These are phyloP conservation scores for Kodamaea kaohsiungensis DNA, from an alignment of 805 yeast genomes.

Conservation along the genomic window DNA sequence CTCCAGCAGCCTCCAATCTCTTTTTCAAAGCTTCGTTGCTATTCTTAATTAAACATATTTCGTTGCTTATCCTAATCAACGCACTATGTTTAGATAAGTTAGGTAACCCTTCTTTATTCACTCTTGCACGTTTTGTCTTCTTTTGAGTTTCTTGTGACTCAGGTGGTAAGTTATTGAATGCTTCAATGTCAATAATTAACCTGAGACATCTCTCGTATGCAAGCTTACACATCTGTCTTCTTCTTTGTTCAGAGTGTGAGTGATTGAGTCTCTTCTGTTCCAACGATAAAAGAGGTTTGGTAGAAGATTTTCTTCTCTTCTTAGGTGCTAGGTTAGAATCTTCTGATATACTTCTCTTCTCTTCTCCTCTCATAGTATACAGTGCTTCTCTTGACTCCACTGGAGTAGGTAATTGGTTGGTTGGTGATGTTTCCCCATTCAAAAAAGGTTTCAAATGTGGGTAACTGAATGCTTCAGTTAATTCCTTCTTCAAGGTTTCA, in stretches of 20 bases:
- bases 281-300: slow-evolving; percentile 37
- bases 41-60: slow-evolving; percentile 33
- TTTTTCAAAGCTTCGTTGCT: slow-evolving; percentile 34
- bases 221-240: slow-evolving; percentile 44
- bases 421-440: slow-evolving; percentile 5
- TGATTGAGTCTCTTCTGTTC: slow-evolving; percentile 46
- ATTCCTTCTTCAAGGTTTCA: slow-evolving; percentile 26
- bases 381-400: slow-evolving; percentile 29
- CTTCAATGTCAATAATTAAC: slow-evolving; percentile 41
- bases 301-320: slow-evolving; percentile 29
- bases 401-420: slow-evolving; percentile 35
- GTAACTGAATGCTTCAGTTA: slow-evolving; percentile 34
- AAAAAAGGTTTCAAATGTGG: slow-evolving; percentile 20
- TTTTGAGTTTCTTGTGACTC: slow-evolving; percentile 13
- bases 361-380: slow-evolving; percentile 10
- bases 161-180: slow-evolving; percentile 24
- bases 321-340: slow-evolving; percentile 11
- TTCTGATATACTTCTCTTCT: slow-evolving; percentile 7
- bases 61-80: slow-evolving; percentile 39
- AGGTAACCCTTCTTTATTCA: slow-evolving; percentile 46
- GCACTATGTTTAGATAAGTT: slow-evolving; percentile 46
- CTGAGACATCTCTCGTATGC: slow-evolving; percentile 46
- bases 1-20: slow-evolving; percentile 3
- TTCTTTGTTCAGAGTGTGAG: slow-evolving; percentile 43
- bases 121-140: slow-evolving; percentile 37